A percentile compares a stretch with the other conserved stretches of the same genome.
phyloP scores from a whole-genome alignment of 306 rosid species.

The Fragaria ananassa region DNA sequence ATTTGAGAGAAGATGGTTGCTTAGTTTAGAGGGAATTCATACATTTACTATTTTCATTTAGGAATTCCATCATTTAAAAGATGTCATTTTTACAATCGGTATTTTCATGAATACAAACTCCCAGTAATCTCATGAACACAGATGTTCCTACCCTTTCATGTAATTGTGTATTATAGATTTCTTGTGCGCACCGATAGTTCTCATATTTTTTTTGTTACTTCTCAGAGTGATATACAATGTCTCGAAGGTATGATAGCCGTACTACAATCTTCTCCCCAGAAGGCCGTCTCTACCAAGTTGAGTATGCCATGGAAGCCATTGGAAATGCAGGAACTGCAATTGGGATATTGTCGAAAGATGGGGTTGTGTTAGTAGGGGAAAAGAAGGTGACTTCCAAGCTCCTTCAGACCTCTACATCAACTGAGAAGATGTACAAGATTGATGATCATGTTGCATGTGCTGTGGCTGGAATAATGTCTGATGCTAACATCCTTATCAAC shows the following conservation, averaged over 20 bases:
- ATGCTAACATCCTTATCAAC: slow-evolving; percentile 43
- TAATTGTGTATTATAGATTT: neutral
- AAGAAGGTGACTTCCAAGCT: slow-evolving; percentile 45
- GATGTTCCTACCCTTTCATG: neutral
- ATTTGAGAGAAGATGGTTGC: neutral
- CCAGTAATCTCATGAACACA: no score
- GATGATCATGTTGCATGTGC: slow-evolving; percentile 48
- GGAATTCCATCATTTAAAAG: no score
- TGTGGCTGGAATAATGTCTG: slow-evolving; percentile 46
- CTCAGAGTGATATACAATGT: slow-evolving; percentile 28
- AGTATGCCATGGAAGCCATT: slow-evolving; percentile 47
- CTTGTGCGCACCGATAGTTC: neutral
- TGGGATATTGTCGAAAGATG: slow-evolving; percentile 43
- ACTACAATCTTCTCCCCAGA: slow-evolving; percentile 43
- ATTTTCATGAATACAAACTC: neutral
- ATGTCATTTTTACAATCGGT: neutral
- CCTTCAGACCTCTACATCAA: slow-evolving; percentile 41
- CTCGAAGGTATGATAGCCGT: slow-evolving; percentile 45
- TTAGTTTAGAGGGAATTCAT: neutral
- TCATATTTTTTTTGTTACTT: neutral
- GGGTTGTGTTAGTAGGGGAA: slow-evolving; percentile 40
- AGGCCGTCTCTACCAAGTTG: slow-evolving; percentile 44
- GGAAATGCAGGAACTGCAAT: slow-evolving; percentile 46
- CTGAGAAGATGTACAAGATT: slow-evolving; percentile 45
- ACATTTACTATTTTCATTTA: neutral